Percentiles rank a stretch among this genome's conserved stretches.
phyloP scores from a whole-genome alignment of 2,329 filamentous ascomycete species.

The Calonectria ilicicola region DNA sequence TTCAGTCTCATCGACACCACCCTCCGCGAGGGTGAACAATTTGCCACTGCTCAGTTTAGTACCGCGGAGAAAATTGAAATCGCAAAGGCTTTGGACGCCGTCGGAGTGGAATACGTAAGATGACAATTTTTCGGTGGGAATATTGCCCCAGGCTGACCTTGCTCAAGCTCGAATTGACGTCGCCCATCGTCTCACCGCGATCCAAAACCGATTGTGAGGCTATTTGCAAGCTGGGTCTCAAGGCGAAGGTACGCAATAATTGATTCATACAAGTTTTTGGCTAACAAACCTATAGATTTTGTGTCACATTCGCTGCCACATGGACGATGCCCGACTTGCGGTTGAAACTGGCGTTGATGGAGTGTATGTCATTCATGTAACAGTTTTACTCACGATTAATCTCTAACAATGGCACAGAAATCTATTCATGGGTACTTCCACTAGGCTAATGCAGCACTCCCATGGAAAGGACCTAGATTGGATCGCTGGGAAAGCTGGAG shows the following conservation, averaged over 20 bases:
- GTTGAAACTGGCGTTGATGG: constrained; percentile 79
- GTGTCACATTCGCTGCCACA: constrained; percentile 46
- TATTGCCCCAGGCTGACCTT: background rate
- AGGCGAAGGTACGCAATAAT: constrained; percentile 66
- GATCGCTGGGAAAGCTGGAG: constrained; percentile 71
- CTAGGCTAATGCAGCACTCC: constrained; percentile 84
- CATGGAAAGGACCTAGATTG: constrained; percentile 94
- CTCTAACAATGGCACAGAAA: constrained; percentile 52
- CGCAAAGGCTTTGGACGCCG: constrained; percentile 56
- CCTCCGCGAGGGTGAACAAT: constrained; percentile 43
- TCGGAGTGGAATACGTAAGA: constrained; percentile 59
- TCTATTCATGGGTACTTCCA: constrained; percentile 87
- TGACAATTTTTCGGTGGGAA: rapidly evolving
- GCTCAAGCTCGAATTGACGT: constrained; percentile 76
- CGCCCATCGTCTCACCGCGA: constrained; percentile 87
- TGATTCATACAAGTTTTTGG: constrained; percentile 61
- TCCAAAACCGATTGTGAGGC: constrained; percentile 88
- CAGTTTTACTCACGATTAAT: background rate
- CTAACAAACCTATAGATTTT: constrained; percentile 15
- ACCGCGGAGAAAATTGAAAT: constrained; percentile 56
- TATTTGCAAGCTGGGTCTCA: constrained; percentile 94
- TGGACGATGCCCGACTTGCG: constrained; percentile 74
- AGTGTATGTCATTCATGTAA: constrained; percentile 10
- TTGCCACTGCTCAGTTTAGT: constrained; percentile 82
- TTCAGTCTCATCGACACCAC: constrained; percentile 42